These are phyloP conservation scores for Oehlia diaphana DNA, from an alignment of 192 early-diverging fungal species.

Conservation along the genomic window DNA sequence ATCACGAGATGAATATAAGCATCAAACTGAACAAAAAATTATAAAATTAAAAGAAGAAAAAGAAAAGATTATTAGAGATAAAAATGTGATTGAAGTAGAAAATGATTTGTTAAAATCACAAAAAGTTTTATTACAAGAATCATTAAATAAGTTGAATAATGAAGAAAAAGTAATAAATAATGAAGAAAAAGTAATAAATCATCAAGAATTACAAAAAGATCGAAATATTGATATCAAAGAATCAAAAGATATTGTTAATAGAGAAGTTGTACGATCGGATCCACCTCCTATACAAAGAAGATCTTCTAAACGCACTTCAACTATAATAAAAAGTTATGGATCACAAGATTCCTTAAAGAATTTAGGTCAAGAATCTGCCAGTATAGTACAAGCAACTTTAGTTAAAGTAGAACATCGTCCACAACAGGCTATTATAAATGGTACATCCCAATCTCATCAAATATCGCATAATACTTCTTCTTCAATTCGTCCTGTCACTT, in stretches of 20 bases:
- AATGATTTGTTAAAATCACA: conserved; percentile 2
- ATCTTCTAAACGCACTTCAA: not conserved
- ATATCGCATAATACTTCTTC: not conserved
- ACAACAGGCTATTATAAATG: not conserved
- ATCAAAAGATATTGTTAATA: not conserved
- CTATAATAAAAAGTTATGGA: not conserved
- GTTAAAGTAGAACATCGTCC: not conserved
- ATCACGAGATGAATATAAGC: not conserved
- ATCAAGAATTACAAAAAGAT: not conserved
- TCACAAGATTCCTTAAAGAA: not conserved
- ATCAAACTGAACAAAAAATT: not conserved
- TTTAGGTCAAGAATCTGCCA: not conserved
- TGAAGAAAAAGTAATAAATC: not conserved
- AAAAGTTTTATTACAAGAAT: not conserved
- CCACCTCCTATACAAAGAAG: not conserved
- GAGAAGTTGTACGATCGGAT: not conserved
- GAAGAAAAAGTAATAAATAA: not conserved
- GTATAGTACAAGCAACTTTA: not conserved
- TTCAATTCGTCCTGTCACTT: not conserved
- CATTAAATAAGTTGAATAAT: not conserved
- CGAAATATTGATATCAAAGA: not conserved
- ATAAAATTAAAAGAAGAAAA: not conserved
- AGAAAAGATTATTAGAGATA: not conserved
- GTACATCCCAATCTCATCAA: not conserved
- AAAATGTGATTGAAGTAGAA: not conserved